These are phyloP conservation scores for Lagenidium sp. DNA, from an alignment of 352 stramenopile species.

Conservation along the genomic window DNA sequence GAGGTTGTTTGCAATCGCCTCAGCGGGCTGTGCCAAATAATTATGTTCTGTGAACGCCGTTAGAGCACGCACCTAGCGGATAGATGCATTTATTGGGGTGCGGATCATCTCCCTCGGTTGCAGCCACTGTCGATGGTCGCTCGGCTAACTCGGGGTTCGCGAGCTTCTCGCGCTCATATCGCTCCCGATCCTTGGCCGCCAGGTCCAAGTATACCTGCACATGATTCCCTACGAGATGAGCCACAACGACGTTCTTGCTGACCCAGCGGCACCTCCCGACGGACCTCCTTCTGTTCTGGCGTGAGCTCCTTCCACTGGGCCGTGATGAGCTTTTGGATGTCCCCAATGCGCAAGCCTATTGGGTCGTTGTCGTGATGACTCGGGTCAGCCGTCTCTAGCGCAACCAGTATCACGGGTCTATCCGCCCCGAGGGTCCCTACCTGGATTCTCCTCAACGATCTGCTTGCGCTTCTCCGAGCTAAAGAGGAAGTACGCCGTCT, in stretches of 20 bases:
- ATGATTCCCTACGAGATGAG: neutral
- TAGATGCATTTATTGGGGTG: slow-evolving; percentile 43
- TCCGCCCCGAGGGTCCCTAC: too few relatives aligned
- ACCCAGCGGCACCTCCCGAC: too few relatives aligned
- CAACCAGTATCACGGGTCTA: too few relatives aligned
- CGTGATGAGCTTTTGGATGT: slow-evolving; percentile 88
- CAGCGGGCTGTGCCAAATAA: too few relatives aligned
- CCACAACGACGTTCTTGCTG: neutral
- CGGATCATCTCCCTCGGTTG: slow-evolving; percentile 33
- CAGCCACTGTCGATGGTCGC: too few relatives aligned
- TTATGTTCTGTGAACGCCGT: too few relatives aligned
- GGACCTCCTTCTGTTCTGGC: slow-evolving; percentile 78
- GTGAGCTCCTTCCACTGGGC: slow-evolving; percentile 84
- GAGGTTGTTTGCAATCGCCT: too few relatives aligned
- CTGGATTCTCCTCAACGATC: slow-evolving; percentile 51
- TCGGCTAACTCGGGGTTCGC: slow-evolving; percentile 58
- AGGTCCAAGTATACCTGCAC: slow-evolving; percentile 71
- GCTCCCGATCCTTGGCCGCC: slow-evolving; percentile 81
- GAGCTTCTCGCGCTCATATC: slow-evolving; percentile 66
- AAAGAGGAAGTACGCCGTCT: slow-evolving; percentile 83
- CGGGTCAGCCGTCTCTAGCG: neutral
- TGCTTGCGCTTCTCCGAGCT: slow-evolving; percentile 68
- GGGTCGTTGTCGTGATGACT: neutral
- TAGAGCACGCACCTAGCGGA: slow-evolving; percentile 22
- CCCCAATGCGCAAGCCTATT: slow-evolving; percentile 40